phyloP scores from a whole-genome alignment of 306 rosid genomes.

The Quercus parvula region DNA sequence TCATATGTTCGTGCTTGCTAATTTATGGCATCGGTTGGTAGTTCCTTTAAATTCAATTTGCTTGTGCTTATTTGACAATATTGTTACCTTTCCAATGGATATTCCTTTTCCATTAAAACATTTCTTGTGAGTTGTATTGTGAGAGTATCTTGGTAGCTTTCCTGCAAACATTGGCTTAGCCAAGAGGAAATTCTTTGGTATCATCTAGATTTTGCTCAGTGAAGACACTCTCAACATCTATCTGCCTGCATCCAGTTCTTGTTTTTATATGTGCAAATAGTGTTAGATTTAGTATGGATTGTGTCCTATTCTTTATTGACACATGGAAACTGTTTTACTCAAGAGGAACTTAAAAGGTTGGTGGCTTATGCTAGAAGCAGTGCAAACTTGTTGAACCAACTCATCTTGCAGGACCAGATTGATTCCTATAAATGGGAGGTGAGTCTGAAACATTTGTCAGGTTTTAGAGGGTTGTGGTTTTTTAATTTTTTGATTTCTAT shows the following conservation, averaged over 20 bases:
- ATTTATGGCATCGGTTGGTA: conserved; percentile 2
- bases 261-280: background rate
- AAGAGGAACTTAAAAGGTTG: conserved; percentile 80
- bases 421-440: conserved; percentile 87
- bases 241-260: background rate
- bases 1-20: background rate
- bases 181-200: conserved; percentile 3
- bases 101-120: background rate
- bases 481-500: background rate
- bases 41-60: no score
- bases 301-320: conserved; percentile 19
- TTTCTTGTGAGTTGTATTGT: background rate
- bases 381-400: conserved; percentile 66
- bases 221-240: background rate
- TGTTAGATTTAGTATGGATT: background rate
- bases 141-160: background rate
- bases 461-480: background rate
- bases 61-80: background rate
- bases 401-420: conserved; percentile 52
- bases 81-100: rapidly evolving
- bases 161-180: background rate
- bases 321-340: conserved; percentile 6
- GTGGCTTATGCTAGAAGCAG: conserved; percentile 90
- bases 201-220: background rate
- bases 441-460: conserved; percentile 14